Base-by-base conservation (phyloP, 805 yeast species). In the Ogataea pini region DNA sequence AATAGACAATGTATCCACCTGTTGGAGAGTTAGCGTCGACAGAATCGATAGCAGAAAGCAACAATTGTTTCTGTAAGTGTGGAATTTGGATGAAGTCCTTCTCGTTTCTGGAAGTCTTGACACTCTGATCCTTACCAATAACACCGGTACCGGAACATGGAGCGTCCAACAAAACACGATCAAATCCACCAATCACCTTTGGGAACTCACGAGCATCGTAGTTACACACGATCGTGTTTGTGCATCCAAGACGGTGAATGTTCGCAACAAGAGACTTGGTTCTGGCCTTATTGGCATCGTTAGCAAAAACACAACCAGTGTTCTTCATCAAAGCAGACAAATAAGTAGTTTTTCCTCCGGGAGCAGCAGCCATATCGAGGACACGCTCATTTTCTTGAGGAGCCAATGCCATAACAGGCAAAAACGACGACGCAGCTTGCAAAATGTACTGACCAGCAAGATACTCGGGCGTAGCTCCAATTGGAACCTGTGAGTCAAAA, bases 141-240 rank as follows among this genome's bases (percentile, higher is more conserved):
- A 94, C 99, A 72, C 99, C 99, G 2, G 99, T 92, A 74, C 99
- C 99, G 6, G 99, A 90, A 72, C 99, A 94, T 57, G 99, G 99
- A 28, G 99, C 99, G 77, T 94, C 99, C 59, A 94, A 76, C 55
- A 94, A 73, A 33, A 94, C 83, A 70, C 99, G 82, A 68, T 94
- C 98, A 61, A 94, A 94, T 0, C 99, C 99, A 58, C 99, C 99
- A 66, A 94, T 89, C 31, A 94, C 97, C 68, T 89, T 89, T 42
- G 99, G 98, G 67, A 94, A 94, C 70, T 92, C 97, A 70, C 98
- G 83, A 34, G 98, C 99, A 72, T 94, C 99, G 68, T 94, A 91
- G 70, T 94, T 87, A 72, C 97, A 91, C 28, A 94, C 98, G 65
- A 94, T 86, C 38, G 98, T 90, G 72, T 94, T 94, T 41, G 90